Conservation (phyloP, 306 rosid species). For the Comarum palustre region DNA sequence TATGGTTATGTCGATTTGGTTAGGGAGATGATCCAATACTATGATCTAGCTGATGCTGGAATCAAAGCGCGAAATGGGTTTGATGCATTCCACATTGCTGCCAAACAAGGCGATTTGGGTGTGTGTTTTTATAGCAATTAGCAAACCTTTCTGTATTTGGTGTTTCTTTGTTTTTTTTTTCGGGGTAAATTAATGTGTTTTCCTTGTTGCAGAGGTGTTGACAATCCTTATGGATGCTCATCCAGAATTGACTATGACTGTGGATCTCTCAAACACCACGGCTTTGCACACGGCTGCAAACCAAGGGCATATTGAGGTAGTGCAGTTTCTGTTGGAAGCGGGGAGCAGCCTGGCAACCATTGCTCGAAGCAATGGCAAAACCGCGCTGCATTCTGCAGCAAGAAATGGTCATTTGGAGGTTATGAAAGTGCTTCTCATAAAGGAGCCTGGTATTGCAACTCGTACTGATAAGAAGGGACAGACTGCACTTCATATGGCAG, state of each 20-base stretch:
- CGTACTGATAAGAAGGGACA: conserved; percentile 89
- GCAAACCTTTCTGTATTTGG: neutral
- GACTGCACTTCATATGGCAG: conserved; percentile 98
- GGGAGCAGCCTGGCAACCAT: conserved; percentile 81
- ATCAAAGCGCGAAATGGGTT: conserved; percentile 88
- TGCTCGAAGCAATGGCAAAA: conserved; percentile 89
- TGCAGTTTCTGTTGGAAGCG: conserved; percentile 61
- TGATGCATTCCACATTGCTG: conserved; percentile 95
- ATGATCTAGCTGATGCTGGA: conserved; percentile 72
- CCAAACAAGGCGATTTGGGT: conserved; percentile 96
- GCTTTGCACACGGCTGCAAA: conserved; percentile 95
- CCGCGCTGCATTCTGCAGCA: conserved; percentile 90
- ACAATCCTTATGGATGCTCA: conserved; percentile 72
- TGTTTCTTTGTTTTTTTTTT: conserved; percentile 19
- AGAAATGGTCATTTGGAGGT: conserved; percentile 85
- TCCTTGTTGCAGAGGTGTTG: conserved; percentile 56
- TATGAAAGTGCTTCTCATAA: conserved; percentile 51
- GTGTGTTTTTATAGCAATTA: conserved; percentile 3
- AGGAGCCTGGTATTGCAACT: conserved; percentile 54
- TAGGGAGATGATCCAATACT: conserved; percentile 69
- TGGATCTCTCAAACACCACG: conserved; percentile 85
- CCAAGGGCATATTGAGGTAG: conserved; percentile 77
- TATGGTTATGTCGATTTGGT: conserved; percentile 75
- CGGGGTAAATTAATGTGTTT: conserved; percentile 5
- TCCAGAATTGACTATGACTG: conserved; percentile 85